Percentiles rank a stretch among this genome's conserved stretches.
These are phyloP conservation scores for Cynara cardunculus DNA, from an alignment of 129 eudicot species.

Conservation along the genomic window DNA sequence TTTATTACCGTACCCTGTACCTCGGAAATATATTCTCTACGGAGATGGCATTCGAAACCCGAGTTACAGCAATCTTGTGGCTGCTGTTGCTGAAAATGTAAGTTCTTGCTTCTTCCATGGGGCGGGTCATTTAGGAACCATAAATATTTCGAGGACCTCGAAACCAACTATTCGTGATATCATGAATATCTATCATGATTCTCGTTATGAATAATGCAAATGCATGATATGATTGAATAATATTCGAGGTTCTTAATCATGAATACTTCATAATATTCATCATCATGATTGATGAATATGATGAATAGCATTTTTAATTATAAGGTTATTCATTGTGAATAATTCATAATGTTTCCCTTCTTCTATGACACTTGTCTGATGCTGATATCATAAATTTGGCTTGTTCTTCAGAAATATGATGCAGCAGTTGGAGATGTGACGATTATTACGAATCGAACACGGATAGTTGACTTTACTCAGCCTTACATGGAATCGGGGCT, in stretches of 20 bases:
- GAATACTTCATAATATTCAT: neutral
- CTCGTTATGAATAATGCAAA: neutral
- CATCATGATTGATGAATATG: neutral
- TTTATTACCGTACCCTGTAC: slow-evolving; percentile 84
- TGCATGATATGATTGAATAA: neutral
- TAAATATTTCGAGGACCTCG: too few species aligned
- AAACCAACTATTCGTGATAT: too few species aligned
- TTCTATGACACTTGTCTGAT: neutral
- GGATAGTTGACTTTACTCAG: slow-evolving; percentile 92
- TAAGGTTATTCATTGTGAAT: neutral
- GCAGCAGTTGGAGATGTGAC: slow-evolving; percentile 98
- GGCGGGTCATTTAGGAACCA: neutral
- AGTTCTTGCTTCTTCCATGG: slow-evolving; percentile 23
- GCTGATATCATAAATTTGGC: neutral
- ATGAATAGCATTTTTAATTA: neutral
- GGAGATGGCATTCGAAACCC: slow-evolving; percentile 87
- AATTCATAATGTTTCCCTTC: neutral
- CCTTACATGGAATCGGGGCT: slow-evolving; percentile 96
- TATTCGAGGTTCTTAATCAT: neutral
- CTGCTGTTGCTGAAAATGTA: slow-evolving; percentile 73
- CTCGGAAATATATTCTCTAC: slow-evolving; percentile 56
- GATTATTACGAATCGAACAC: slow-evolving; percentile 74
- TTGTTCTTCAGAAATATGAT: slow-evolving; percentile 65
- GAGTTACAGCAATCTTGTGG: slow-evolving; percentile 54
- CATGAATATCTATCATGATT: too few species aligned